Evolutionary conservation across 2,329 filamentous ascomycete species (phyloP).

Genomic region (Colletotrichum tabaci): DNA sequence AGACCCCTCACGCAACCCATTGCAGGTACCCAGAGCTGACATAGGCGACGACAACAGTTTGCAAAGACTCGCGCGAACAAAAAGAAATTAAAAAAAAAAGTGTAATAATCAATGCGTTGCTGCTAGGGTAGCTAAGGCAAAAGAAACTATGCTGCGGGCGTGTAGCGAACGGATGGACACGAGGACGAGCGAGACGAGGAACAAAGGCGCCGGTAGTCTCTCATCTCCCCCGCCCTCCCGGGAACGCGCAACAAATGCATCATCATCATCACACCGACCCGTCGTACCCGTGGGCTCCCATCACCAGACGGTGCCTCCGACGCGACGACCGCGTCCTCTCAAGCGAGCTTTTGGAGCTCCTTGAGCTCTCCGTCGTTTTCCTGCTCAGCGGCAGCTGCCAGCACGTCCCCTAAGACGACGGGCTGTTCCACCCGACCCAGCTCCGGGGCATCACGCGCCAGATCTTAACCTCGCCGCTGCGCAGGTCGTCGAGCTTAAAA

Average conservation of each 20-base stretch:
- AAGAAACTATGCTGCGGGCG: conserved; percentile 37
- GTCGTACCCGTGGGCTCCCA: conserved; percentile 12
- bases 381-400: conserved; percentile 22
- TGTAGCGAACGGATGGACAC: conserved; percentile 31
- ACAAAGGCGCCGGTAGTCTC: conserved; percentile 10
- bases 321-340: conserved; percentile 7
- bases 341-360: conserved; percentile 17
- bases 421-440: conserved; percentile 90
- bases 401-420: conserved; percentile 66
- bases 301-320: not conserved
- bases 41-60: too few species aligned
- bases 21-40: not conserved
- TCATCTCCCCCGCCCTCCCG: conserved; percentile 20
- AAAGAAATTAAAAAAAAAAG: too few species aligned
- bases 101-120: conserved; percentile 35
- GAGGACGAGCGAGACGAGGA: conserved; percentile 25
- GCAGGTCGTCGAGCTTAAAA: conserved; percentile 92
- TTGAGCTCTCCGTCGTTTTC: conserved; percentile 21
- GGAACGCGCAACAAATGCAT: conserved; percentile 33
- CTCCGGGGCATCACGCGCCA: conserved; percentile 94
- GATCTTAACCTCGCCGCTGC: conserved; percentile 95
- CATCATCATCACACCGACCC: conserved; percentile 28
- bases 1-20: too few species aligned
- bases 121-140: conserved; percentile 40
- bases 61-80: not conserved